Percentiles rank a stretch among this genome's conserved stretches.
These are phyloP conservation scores for Sapria himalayana DNA, from an alignment of 345 rosid genomes.

Conservation along the genomic window DNA sequence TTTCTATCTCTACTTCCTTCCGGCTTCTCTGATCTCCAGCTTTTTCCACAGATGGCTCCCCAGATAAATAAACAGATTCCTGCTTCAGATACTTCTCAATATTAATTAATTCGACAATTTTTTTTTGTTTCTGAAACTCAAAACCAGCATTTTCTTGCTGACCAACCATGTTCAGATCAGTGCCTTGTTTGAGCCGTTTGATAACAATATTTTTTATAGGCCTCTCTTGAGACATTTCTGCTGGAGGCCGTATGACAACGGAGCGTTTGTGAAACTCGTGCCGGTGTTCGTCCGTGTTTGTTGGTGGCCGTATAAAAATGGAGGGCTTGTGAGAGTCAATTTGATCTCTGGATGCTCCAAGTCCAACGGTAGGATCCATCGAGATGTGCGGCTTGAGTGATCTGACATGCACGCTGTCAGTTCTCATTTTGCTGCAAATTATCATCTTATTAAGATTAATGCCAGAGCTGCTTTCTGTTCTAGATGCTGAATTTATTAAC, in stretches of 20 bases:
- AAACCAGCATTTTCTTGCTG: slow-evolving; percentile 46
- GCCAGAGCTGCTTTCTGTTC: too few relatives aligned
- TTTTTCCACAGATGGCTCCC: slow-evolving; percentile 31
- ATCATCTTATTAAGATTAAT: too few relatives aligned
- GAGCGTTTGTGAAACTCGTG: slow-evolving; percentile 50
- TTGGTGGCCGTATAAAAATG: slow-evolving; percentile 38
- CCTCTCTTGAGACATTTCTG: slow-evolving; percentile 40
- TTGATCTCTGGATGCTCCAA: slow-evolving; percentile 33
- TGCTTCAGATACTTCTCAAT: slow-evolving; percentile 29
- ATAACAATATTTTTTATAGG: slow-evolving; percentile 58
- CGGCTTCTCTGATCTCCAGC: slow-evolving; percentile 38
- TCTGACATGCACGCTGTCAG: slow-evolving; percentile 27
- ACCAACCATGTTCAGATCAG: slow-evolving; percentile 48
- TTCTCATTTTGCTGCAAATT: slow-evolving; percentile 50
- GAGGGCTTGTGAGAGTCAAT: slow-evolving; percentile 35
- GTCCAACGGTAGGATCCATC: slow-evolving; percentile 14
- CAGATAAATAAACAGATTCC: slow-evolving; percentile 17
- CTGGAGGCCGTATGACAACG: slow-evolving; percentile 66
- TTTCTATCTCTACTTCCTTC: slow-evolving; percentile 74
- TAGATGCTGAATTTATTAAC: slow-evolving; percentile 51
- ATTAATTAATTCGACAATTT: slow-evolving; percentile 56
- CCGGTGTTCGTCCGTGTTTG: slow-evolving; percentile 32
- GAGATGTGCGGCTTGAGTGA: slow-evolving; percentile 9
- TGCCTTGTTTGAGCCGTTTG: slow-evolving; percentile 48
- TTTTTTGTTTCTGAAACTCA: slow-evolving; percentile 63